Evolutionary conservation across 225 moss, liverwort and hornwort species (phyloP), one percentile per base, ranked within the genome.

Genomic region (Anthoceros angustus): DNA sequence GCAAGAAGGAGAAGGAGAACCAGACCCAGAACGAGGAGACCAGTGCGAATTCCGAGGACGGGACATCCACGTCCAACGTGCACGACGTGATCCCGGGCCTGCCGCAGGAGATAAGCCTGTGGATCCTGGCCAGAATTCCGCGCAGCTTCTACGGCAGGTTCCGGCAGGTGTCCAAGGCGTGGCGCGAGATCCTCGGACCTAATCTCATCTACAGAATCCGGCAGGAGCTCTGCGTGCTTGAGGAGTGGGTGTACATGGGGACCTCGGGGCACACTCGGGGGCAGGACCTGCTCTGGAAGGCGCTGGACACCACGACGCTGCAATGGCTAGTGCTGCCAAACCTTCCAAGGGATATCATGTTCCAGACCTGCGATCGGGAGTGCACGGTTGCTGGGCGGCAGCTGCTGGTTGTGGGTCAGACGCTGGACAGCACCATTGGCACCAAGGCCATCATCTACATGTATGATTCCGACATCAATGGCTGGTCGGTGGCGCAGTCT

Each of bases 401-500:
- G 55, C 55, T 55, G 55, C 55, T 55, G 14, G 55, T 55, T 15
- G 55, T 55, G 8, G 55, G 55, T 6, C 18, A 23, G 55, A 55
- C 55, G n/a, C 0, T 7, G 15, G 55, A 23, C 14, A n/a, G 18
- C 10, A 8, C 55, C 55, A 0, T 8, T 7, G 7, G 6, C 14
- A 23, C 8, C 7, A 18, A 55, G 55, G n/a, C 32, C 32, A 32
- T 15, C 12, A 72, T 80, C 24, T 77, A 74, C 74, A 63, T 42
- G 45, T 77, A 63, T 42, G 72, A 77, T n/a, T 67, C 62, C 55
- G 68, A 71, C 20, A 39, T 10, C 9, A 9, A 10, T 20, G 12
- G 9, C 0, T 80, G 80, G 80, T 42, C 24, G 9, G 42, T 67
- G 0, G 77, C 80, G 1, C 74, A 77, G 12, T 3, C 66, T 7